phyloP scores from a whole-genome alignment of 164 flowering plant genomes.

The Tetrastigma voinierianum region DNA sequence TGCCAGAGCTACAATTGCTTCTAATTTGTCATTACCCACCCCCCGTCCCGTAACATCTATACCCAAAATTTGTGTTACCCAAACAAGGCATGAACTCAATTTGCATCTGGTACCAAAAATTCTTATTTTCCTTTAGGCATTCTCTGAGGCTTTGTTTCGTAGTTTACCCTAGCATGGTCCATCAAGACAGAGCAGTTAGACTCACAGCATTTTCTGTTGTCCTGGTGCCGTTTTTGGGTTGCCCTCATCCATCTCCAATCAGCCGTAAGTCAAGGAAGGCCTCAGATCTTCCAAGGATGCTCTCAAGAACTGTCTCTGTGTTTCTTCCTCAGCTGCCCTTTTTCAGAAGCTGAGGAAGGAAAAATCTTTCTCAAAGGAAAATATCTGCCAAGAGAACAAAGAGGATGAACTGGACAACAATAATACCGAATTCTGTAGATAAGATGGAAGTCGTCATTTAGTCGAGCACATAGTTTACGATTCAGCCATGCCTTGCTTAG shows the following conservation, averaged over 20 bases:
- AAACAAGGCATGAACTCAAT: too few relatives aligned
- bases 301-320: slow-evolving; percentile 94
- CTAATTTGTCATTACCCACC: slow-evolving; percentile 76
- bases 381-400: slow-evolving; percentile 23
- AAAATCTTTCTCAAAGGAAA: too few relatives aligned
- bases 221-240: slow-evolving; percentile 91
- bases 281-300: slow-evolving; percentile 56
- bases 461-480: slow-evolving; percentile 51
- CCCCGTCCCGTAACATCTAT: slow-evolving; percentile 83
- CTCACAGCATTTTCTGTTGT: slow-evolving; percentile 96
- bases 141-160: slow-evolving; percentile 88
- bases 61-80: slow-evolving; percentile 78
- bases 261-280: slow-evolving; percentile 34
- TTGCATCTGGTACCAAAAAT: too few relatives aligned
- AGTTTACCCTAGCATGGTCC: slow-evolving; percentile 75
- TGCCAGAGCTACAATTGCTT: too few relatives aligned
- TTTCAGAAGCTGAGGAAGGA: too few relatives aligned
- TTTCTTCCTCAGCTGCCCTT: too few relatives aligned
- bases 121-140: slow-evolving; percentile 13
- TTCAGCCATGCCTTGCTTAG: slow-evolving; percentile 21
- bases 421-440: slow-evolving; percentile 33
- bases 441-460: slow-evolving; percentile 54
- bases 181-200: slow-evolving; percentile 83
- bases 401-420: slow-evolving; percentile 26
- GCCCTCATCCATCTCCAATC: slow-evolving; percentile 42